Percentiles rank a stretch among this genome's conserved stretches.
Evolutionary conservation across 805 yeast species (phyloP).

Genomic region (Zygosaccharomyces gambellarensis): DNA sequence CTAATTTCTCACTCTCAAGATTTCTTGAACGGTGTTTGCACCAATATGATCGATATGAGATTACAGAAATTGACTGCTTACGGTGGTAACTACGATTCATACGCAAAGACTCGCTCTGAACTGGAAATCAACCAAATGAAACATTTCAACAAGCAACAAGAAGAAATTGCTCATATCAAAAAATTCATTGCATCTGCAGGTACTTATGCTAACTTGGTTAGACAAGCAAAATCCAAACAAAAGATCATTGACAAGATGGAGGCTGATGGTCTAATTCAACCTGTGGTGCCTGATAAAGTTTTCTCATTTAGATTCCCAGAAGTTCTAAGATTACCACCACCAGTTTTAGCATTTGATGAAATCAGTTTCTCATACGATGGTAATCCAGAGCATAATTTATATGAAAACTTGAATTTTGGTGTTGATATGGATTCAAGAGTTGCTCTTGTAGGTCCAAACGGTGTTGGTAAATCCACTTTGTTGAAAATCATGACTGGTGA

Average conservation of each 20-base stretch:
- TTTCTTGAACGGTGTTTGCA: slow-evolving; percentile 98
- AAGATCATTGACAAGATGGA: slow-evolving; percentile 99
- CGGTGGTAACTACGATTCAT: slow-evolving; percentile 99
- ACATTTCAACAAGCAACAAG: slow-evolving; percentile 95
- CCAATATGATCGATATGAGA: slow-evolving; percentile 98
- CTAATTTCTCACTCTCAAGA: slow-evolving; percentile 98
- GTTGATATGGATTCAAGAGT: slow-evolving; percentile 99
- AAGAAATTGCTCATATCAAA: slow-evolving; percentile 96
- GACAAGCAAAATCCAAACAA: slow-evolving; percentile 98
- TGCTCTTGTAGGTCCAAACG: slow-evolving; percentile 97
- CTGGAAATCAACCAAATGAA: slow-evolving; percentile 96
- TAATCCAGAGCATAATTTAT: slow-evolving; percentile 76
- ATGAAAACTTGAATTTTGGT: slow-evolving; percentile 91
- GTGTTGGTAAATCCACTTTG: slow-evolving; percentile 97
- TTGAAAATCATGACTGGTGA: slow-evolving; percentile 96
- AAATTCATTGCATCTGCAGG: slow-evolving; percentile 99
- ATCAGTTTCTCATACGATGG: slow-evolving; percentile 90
- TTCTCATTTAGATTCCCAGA: slow-evolving; percentile 92
- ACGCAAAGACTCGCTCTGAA: slow-evolving; percentile 90
- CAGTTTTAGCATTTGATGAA: slow-evolving; percentile 93
- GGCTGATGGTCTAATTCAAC: slow-evolving; percentile 94
- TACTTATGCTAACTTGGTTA: slow-evolving; percentile 97
- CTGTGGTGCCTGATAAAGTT: slow-evolving; percentile 89
- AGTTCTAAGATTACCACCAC: slow-evolving; percentile 97
- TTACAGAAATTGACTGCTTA: slow-evolving; percentile 63